Percentiles rank a stretch among this genome's conserved stretches.
phyloP scores from a whole-genome alignment of 495 filamentous ascomycete genomes.

The Penicillium maclennaniae region DNA sequence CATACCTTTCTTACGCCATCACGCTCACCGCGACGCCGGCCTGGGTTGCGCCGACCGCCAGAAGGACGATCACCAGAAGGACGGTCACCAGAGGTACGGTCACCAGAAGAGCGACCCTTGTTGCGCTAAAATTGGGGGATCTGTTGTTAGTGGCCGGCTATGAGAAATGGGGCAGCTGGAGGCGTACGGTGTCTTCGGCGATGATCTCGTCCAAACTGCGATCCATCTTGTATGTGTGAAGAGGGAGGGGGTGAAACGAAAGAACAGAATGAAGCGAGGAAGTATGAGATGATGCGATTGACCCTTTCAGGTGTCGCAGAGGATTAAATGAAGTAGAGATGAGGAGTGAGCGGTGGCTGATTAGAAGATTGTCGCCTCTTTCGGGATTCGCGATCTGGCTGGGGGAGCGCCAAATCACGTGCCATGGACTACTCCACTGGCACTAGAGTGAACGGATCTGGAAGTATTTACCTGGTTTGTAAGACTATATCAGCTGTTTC shows the following conservation, averaged over 20 bases:
- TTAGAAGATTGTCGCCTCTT: constrained; percentile 1
- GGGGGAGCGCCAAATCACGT: constrained; percentile 5
- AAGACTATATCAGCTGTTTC: not conserved
- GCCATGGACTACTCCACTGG: not conserved
- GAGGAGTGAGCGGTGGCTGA: not conserved
- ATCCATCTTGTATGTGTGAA: constrained; percentile 54
- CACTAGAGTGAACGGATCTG: not conserved
- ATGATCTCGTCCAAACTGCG: constrained; percentile 83
- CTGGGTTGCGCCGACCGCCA: constrained; percentile 53
- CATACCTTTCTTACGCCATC: constrained; percentile 81
- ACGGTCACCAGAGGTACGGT: constrained; percentile 45
- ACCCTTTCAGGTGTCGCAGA: not conserved
- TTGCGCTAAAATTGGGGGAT: constrained; percentile 26
- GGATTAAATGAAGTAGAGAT: not conserved
- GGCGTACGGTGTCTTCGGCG: constrained; percentile 69
- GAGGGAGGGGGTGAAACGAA: not conserved
- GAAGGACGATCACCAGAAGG: constrained; percentile 50
- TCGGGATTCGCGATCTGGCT: constrained; percentile 2
- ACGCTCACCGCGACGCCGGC: constrained; percentile 55
- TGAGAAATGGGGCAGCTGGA: not conserved
- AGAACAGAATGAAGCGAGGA: not conserved
- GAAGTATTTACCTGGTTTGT: not conserved
- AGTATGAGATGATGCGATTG: not conserved
- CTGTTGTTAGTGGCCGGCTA: constrained; percentile 9
- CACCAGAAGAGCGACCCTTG: constrained; percentile 38